A percentile compares a stretch with the other conserved stretches of the same genome.
phyloP scores from a whole-genome alignment of 495 filamentous ascomycete genomes.

The Talaromyces stipitatus region DNA sequence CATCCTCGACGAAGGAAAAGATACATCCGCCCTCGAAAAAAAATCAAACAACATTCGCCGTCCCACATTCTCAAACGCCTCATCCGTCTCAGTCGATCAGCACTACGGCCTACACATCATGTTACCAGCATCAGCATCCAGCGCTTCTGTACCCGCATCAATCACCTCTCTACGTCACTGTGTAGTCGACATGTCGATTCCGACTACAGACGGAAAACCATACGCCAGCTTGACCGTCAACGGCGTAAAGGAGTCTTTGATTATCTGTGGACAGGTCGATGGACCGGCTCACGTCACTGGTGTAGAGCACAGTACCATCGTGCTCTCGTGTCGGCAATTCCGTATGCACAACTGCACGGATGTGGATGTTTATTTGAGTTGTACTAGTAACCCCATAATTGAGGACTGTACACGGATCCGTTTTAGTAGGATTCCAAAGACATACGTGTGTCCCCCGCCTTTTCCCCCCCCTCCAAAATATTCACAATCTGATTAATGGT shows the following conservation, averaged over 20 bases:
- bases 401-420: conserved; percentile 75
- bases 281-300: conserved; percentile 78
- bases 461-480: not conserved
- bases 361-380: conserved; percentile 76
- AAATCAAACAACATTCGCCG: conserved; percentile 34
- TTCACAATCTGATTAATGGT: too few relatives aligned
- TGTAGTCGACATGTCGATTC: conserved; percentile 70
- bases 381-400: conserved; percentile 80
- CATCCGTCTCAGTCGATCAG: conserved; percentile 55
- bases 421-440: conserved; percentile 66
- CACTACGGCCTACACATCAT: conserved; percentile 57
- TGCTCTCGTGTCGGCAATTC: conserved; percentile 74
- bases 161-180: conserved; percentile 65
- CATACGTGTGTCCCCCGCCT: conserved; percentile 50
- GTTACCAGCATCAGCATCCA: conserved; percentile 59
- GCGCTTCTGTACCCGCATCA: conserved; percentile 60
- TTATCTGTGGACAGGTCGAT: conserved; percentile 69
- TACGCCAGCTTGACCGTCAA: conserved; percentile 72
- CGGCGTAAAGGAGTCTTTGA: conserved; percentile 55
- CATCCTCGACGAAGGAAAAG: conserved; percentile 12
- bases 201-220: conserved; percentile 51
- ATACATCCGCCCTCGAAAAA: conserved; percentile 11
- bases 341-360: conserved; percentile 80
- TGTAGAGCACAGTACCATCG: conserved; percentile 63
- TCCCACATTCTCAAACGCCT: conserved; percentile 52